A percentile compares a stretch with the other conserved stretches of the same genome.
Evolutionary conservation across 2,329 filamentous ascomycete genomes (phyloP).

Genomic region (Magnaporthiopsis incrustans): DNA sequence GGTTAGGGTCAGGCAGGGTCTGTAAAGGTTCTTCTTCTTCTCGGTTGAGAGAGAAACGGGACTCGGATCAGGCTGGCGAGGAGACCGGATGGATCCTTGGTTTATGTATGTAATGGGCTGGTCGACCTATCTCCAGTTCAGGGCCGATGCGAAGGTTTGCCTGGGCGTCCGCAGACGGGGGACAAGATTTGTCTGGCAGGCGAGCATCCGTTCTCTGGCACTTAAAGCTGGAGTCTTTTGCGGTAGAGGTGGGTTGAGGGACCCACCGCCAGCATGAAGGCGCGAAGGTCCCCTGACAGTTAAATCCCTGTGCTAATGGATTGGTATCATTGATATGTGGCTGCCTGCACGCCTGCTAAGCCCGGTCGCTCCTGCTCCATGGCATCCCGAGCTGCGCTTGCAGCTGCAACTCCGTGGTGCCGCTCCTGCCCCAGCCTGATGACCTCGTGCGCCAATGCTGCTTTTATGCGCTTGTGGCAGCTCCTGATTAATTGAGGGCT

Average conservation of each 20-base stretch:
- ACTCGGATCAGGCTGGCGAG: neutral
- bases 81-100: neutral
- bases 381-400: too few species aligned
- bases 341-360: neutral
- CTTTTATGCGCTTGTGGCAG: too few species aligned
- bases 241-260: neutral
- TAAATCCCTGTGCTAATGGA: neutral
- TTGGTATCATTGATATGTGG: neutral
- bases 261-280: neutral
- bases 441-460: too few species aligned
- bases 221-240: neutral
- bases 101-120: neutral
- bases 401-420: too few species aligned
- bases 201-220: neutral
- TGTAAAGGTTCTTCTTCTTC: neutral
- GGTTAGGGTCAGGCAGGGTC: neutral
- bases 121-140: neutral
- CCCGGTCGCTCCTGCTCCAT: neutral
- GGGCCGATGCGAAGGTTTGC: neutral
- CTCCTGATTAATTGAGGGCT: too few species aligned
- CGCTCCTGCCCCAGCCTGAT: too few species aligned
- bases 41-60: neutral
- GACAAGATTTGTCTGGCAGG: neutral
- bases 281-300: neutral
- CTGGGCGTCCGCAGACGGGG: neutral